Conservation (phyloP, 129 eudicot species). For the Centaurea solstitialis region DNA sequence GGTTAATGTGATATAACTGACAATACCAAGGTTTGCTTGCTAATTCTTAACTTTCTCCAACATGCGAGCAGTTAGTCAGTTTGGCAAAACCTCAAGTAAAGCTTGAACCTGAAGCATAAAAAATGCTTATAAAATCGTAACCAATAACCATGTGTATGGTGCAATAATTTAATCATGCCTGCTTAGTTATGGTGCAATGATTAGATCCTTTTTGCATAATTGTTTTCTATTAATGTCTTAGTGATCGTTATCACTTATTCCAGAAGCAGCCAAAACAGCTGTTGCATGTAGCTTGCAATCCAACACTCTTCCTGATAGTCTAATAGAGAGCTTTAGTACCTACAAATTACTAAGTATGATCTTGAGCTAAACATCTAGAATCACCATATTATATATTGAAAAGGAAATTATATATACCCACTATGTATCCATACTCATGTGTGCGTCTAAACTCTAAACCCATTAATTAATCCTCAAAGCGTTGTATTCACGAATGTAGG, state of each 20-base stretch:
- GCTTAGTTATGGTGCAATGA: too few species aligned
- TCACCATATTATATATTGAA: neutral
- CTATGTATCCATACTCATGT: too few species aligned
- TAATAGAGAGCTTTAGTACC: conserved; percentile 1
- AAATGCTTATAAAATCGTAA: neutral
- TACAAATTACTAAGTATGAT: conserved; percentile 24
- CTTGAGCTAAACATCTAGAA: neutral
- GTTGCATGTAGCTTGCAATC: neutral
- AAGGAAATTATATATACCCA: too few species aligned
- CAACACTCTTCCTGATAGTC: too few species aligned
- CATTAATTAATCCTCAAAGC: too few species aligned
- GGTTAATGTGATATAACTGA: neutral
- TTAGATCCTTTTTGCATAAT: neutral
- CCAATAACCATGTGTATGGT: neutral
- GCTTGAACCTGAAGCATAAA: conserved; percentile 75
- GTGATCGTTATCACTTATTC: neutral
- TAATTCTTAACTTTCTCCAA: conserved; percentile 91
- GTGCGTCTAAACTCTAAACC: too few species aligned
- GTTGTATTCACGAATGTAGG: too few species aligned
- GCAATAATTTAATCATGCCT: too few species aligned
- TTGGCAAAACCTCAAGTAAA: conserved; percentile 92
- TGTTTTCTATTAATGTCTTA: neutral
- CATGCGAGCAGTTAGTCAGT: conserved; percentile 77
- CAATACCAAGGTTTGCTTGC: conserved; percentile 91
- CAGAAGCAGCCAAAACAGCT: neutral